These are phyloP conservation scores for Elsinoe perseae DNA, from an alignment of 2,329 filamentous ascomycete species.

Conservation along the genomic window DNA sequence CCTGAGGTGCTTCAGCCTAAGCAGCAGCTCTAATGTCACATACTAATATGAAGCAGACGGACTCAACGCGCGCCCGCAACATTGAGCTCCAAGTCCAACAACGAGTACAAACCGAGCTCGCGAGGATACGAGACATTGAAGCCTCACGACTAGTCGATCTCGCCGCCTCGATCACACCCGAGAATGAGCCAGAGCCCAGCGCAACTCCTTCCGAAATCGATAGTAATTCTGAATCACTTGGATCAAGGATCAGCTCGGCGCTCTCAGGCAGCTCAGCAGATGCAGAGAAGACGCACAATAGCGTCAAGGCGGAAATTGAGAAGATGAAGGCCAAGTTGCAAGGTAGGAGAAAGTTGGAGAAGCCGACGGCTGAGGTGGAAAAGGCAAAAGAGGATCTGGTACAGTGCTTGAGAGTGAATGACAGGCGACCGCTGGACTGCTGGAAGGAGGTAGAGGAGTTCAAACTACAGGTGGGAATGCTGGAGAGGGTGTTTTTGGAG, in stretches of 20 bases:
- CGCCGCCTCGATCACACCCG: conserved; percentile 46
- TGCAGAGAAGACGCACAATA: conserved; percentile 42
- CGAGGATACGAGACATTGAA: conserved; percentile 66
- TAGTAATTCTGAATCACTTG: conserved; percentile 27
- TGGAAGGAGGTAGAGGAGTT: conserved; percentile 89
- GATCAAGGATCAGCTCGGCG: conserved; percentile 21
- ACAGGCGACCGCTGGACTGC: conserved; percentile 84
- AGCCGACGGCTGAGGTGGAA: conserved; percentile 64
- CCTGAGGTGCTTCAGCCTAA: conserved; percentile 58
- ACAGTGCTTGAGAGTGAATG: conserved; percentile 72
- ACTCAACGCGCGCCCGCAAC: conserved; percentile 73
- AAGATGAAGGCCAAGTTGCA: conserved; percentile 45
- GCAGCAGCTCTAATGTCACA: not conserved
- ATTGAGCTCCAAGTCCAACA: conserved; percentile 82
- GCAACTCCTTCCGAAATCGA: conserved; percentile 20
- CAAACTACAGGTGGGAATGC: conserved; percentile 75
- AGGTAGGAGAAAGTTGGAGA: conserved; percentile 49
- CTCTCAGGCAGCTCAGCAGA: conserved; percentile 24
- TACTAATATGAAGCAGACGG: conserved; percentile 53
- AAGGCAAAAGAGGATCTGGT: conserved; percentile 68
- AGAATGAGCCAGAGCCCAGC: conserved; percentile 9
- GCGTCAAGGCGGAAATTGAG: conserved; percentile 51
- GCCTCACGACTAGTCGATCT: conserved; percentile 60
- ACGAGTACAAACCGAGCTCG: conserved; percentile 78
- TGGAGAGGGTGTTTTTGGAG: conserved; percentile 84